Base-by-base conservation (phyloP, 2,329 filamentous ascomycete genomes). In the Ascochyta pisi region DNA sequence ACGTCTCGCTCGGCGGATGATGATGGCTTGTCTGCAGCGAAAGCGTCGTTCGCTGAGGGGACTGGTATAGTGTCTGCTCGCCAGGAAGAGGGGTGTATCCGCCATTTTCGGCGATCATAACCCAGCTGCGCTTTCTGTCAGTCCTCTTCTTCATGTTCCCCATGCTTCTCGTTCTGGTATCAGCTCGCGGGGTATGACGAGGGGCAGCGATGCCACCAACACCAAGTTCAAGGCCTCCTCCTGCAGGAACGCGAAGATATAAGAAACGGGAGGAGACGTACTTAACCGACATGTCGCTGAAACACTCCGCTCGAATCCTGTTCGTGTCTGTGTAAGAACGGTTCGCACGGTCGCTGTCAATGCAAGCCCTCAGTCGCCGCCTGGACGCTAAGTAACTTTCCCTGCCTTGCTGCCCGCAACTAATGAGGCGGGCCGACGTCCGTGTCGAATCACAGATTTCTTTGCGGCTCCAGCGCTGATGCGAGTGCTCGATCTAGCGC, bases 71-170 rank as follows among this genome's bases (percentile, higher is more conserved):
- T 60, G 91, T 87, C 66, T 87, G 87, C 80, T 98, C 94, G 73
- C 89, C 88, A 40, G 91, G 90, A 42, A 97, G 85, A 70, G 89
- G 91, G 71, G 96, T 89, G 77, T 96, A 95, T 56, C 89, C 86
- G 58, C 83, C 79, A 40, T 40, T 39, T 71, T 89, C 85, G 71
- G 89, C 87, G 70, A 96, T 86, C 93, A 97, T 97, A 41, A 97
- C 94, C 94, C 94, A 97, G 75, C 88, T 91, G 74, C 67, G 66
- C 54, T 73, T 73, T 34, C 68, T 60, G 58, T 74, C 62, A 75
- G 71, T 62, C 56, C 47, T 62, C 60, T 69, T 73, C 45, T 58
- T 66, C 64, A 61, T 68, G 34, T 50, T 64, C n/a, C 42, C 47
- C 47, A 48, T 51, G 40, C 50, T 54, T 8, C 50, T 39, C 40